phyloP scores from a whole-genome alignment of 352 stramenopile genomes.

The Thraustochytrium striatum region DNA sequence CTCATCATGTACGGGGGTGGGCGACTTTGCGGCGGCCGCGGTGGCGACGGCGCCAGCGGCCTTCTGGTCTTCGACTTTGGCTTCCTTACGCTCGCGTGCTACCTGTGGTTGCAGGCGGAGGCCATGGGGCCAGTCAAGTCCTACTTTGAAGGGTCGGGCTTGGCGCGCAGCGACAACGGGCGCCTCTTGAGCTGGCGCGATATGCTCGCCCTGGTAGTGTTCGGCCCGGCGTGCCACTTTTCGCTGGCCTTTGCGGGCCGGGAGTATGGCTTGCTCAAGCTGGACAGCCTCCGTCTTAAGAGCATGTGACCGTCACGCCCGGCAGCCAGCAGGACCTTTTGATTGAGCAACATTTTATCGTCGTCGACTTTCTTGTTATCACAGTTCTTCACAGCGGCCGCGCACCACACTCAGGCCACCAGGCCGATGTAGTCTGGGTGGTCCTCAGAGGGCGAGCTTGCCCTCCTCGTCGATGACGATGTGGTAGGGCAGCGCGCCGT shows the following conservation, averaged over 20 bases:
- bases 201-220: constrained; percentile 16
- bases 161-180: background rate
- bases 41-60: background rate
- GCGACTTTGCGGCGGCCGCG: background rate
- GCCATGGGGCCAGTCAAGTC: constrained; percentile 4
- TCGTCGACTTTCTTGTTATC: no score
- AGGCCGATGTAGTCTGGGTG: no score
- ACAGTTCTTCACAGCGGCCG: no score
- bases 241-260: constrained; percentile 26
- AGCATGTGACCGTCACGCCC: background rate
- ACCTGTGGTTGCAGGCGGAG: constrained; percentile 37
- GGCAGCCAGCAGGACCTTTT: no score
- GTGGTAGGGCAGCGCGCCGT: background rate
- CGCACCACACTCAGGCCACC: no score
- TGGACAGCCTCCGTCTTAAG: constrained; percentile 27
- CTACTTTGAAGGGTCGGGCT: background rate
- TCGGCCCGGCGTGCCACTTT: constrained; percentile 36
- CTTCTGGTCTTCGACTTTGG: constrained; percentile 6
- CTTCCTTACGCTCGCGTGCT: background rate
- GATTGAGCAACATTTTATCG: no score
- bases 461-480: background rate
- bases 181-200: constrained; percentile 19
- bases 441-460: background rate
- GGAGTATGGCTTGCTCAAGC: constrained; percentile 26
- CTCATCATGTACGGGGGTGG: background rate